phyloP scores from a whole-genome alignment of 1,284 basidiomycete species.

The Blastosporella zonata region DNA sequence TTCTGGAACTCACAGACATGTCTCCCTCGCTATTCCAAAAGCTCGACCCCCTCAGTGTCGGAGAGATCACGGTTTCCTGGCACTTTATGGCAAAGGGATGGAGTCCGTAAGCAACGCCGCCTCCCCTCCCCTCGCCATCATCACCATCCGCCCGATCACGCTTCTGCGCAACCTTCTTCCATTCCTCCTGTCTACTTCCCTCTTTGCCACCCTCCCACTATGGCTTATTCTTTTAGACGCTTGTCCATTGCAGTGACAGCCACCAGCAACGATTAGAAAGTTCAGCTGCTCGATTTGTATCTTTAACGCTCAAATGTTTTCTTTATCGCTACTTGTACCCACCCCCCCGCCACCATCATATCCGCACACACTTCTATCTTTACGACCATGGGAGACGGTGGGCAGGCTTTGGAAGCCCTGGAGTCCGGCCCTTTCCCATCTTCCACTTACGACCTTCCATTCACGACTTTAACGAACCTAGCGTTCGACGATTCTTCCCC shows the following conservation, averaged over 20 bases:
- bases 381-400: conserved; percentile 8
- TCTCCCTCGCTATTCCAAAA: conserved; percentile 46
- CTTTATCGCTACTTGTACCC: conserved; percentile 9
- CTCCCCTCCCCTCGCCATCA: conserved; percentile 1
- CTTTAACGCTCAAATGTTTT: conserved; percentile 13
- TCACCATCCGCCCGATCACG: conserved; percentile 1
- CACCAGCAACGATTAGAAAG: conserved; percentile 17
- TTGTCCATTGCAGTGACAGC: conserved; percentile 13
- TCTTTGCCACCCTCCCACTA: conserved; percentile 1
- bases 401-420: conserved; percentile 12
- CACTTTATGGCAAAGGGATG: conserved; percentile 44
- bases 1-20: conserved; percentile 42
- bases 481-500: conserved; percentile 4
- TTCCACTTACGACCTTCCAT: conserved; percentile 6
- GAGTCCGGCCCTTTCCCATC: conserved; percentile 2
- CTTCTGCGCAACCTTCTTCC: conserved; percentile 1
- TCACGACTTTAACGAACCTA: conserved; percentile 8
- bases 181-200: background rate
- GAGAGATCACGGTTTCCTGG: conserved; percentile 50
- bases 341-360: background rate
- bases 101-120: conserved; percentile 32
- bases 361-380: background rate
- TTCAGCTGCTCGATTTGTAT: conserved; percentile 15
- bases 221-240: conserved; percentile 14
- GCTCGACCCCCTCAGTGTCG: conserved; percentile 37